phyloP scores from a whole-genome alignment of 805 yeast genomes.

The Komagataella kurtzmanii region DNA sequence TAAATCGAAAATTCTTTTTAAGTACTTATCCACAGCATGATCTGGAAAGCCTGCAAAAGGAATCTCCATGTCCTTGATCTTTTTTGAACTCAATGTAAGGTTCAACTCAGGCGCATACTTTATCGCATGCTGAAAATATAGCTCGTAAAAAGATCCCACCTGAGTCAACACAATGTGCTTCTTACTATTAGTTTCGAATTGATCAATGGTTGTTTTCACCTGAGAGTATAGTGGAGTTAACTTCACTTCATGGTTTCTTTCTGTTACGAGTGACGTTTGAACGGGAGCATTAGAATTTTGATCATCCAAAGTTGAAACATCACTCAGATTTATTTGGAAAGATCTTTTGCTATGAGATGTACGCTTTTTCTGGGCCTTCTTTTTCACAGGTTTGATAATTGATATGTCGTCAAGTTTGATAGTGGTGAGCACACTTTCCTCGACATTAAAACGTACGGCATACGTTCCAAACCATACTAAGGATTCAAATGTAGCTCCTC shows the following conservation, averaged over 20 bases:
- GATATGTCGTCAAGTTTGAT: neutral
- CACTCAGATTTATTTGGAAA: neutral
- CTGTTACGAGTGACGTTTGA: neutral
- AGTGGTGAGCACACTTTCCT: neutral
- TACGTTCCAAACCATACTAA: neutral
- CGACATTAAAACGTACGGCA: neutral
- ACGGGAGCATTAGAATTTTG: neutral
- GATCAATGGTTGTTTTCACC: constrained; percentile 14
- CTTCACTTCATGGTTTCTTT: neutral
- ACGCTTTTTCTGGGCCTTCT: neutral
- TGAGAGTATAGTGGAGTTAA: constrained; percentile 17
- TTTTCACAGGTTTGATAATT: neutral
- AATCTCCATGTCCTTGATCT: constrained; percentile 29
- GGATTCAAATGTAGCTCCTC: neutral
- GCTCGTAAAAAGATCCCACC: constrained; percentile 78
- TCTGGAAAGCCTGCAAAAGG: constrained; percentile 93
- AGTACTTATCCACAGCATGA: constrained; percentile 54
- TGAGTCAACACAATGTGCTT: constrained; percentile 54
- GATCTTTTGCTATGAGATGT: no score
- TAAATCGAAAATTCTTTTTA: constrained; percentile 55
- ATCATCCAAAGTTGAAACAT: neutral
- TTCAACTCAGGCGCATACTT: constrained; percentile 59
- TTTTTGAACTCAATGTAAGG: constrained; percentile 50
- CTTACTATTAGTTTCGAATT: constrained; percentile 10
- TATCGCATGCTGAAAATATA: constrained; percentile 83